Percentiles rank a stretch among this genome's conserved stretches.
Evolutionary conservation across 345 rosid genomes (phyloP).

Genomic region (Corymbia maculata): DNA sequence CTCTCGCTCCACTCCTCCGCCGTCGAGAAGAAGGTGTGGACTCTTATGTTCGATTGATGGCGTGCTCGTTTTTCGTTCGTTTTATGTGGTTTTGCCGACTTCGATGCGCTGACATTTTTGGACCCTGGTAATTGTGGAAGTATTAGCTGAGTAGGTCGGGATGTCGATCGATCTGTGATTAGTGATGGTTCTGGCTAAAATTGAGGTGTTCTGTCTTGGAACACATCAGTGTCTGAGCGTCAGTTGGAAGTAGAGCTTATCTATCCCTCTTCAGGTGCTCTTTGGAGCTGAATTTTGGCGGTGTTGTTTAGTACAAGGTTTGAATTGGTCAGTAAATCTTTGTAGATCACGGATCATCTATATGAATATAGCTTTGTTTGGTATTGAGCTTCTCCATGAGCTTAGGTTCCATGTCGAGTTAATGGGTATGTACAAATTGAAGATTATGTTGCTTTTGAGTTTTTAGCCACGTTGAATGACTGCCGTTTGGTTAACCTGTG

Average conservation of each 20-base stretch:
- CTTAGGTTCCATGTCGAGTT: background rate
- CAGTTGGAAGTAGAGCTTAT: background rate
- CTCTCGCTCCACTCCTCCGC: constrained; percentile 31
- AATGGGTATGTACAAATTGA: background rate
- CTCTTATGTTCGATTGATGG: background rate
- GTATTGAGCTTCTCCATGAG: background rate
- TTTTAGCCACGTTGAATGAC: background rate
- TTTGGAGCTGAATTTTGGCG: background rate
- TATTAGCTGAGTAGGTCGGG: background rate
- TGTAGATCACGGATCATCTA: background rate
- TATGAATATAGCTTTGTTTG: background rate
- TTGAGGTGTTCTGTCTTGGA: background rate
- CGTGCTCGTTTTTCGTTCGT: background rate
- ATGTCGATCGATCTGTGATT: background rate
- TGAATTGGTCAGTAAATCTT: background rate
- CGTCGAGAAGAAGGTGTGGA: constrained; percentile 53
- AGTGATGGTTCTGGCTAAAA: background rate
- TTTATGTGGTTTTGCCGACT: background rate
- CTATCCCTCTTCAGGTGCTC: background rate
- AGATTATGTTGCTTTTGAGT: background rate
- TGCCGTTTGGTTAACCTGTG: background rate
- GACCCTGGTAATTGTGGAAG: background rate
- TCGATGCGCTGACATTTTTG: background rate
- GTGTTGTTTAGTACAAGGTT: background rate
- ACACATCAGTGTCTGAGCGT: background rate